Evolutionary conservation across 1,284 basidiomycete genomes (phyloP).

Genomic region (Trametes sp.): DNA sequence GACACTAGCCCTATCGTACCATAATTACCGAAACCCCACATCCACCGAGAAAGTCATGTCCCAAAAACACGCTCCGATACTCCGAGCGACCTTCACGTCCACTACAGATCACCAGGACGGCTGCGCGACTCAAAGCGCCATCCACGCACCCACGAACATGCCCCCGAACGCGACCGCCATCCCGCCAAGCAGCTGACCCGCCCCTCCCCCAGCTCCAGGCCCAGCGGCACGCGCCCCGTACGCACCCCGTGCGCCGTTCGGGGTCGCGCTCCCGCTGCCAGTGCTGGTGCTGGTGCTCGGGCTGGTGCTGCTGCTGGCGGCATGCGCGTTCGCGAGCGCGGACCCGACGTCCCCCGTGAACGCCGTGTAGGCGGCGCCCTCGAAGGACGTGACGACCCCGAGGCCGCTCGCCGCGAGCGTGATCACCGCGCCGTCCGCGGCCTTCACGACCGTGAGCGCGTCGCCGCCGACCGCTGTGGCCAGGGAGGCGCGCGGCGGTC

Average conservation of each 20-base stretch:
- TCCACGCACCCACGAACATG: not conserved
- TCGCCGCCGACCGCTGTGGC: constrained; percentile 51
- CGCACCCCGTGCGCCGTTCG: not conserved
- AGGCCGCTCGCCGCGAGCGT: constrained; percentile 56
- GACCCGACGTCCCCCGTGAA: constrained; percentile 33
- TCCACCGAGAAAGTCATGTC: too few relatives aligned
- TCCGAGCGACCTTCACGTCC: too few relatives aligned
- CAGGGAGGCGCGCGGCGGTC: not conserved
- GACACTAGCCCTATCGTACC: too few relatives aligned
- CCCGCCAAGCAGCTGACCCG: not conserved
- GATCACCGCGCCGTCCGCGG: constrained; percentile 55
- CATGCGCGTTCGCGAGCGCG: constrained; percentile 31
- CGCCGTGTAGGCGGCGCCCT: constrained; percentile 56
- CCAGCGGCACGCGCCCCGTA: not conserved
- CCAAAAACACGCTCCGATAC: too few relatives aligned
- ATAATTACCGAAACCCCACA: too few relatives aligned
- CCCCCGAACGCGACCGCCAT: not conserved
- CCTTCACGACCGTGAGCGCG: constrained; percentile 49
- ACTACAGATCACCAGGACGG: not conserved
- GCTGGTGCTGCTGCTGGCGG: not conserved
- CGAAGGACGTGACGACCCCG: constrained; percentile 57
- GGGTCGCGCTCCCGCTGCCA: not conserved
- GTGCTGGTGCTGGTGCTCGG: not conserved
- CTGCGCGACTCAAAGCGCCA: not conserved
- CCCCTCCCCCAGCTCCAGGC: not conserved